Conservation (phyloP, 805 yeast genomes). For the Yamadazyma akitaensis region DNA sequence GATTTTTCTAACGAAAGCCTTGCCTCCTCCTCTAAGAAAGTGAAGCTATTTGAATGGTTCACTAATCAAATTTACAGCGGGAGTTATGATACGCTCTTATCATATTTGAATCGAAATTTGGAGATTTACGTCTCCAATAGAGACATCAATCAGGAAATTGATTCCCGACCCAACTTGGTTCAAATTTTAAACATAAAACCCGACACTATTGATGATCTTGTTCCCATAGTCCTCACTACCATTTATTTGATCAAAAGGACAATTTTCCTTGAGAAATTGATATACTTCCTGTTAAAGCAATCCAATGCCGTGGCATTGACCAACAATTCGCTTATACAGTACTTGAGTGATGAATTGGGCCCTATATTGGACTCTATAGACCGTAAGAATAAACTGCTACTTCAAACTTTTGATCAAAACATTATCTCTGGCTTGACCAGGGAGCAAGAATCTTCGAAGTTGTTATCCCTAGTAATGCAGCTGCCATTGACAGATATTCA, state of each 20-base stretch:
- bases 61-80: constrained; percentile 7
- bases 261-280: constrained; percentile 19
- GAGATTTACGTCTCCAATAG: neutral
- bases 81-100: constrained; percentile 6
- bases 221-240: constrained; percentile 9
- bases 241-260: constrained; percentile 26
- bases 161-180: constrained; percentile 7
- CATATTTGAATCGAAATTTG: constrained; percentile 9
- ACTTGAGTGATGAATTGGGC: constrained; percentile 22
- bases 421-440: constrained; percentile 18
- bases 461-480: constrained; percentile 20
- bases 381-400: constrained; percentile 2
- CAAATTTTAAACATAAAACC: constrained; percentile 6
- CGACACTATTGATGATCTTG: neutral
- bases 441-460: constrained; percentile 23
- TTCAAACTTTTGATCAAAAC: constrained; percentile 14
- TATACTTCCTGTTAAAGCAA: constrained; percentile 9
- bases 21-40: constrained; percentile 7
- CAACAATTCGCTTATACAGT: constrained; percentile 17
- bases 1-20: neutral
- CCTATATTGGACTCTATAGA: constrained; percentile 26
- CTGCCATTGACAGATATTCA: constrained; percentile 14
- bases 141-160: constrained; percentile 3
- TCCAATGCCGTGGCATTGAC: constrained; percentile 2
- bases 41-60: constrained; percentile 11